phyloP scores from a whole-genome alignment of 345 rosid genomes.

The Eucalyptus shirleyi region DNA sequence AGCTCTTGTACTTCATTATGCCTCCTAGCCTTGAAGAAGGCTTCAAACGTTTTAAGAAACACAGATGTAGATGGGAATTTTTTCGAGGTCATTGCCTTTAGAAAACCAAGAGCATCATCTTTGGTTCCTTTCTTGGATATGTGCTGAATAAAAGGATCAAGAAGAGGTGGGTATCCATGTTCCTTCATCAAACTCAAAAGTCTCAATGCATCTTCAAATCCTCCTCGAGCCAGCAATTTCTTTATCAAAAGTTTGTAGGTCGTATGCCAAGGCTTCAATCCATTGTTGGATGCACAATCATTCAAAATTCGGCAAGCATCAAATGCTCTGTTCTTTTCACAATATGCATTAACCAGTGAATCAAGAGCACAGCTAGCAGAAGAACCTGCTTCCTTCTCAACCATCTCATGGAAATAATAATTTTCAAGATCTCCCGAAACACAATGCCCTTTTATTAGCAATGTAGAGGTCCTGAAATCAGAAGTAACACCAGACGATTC shows the following conservation, averaged over 20 bases:
- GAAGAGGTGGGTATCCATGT: conserved; percentile 64
- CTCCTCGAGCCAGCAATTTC: conserved; percentile 50
- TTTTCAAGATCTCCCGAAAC: conserved; percentile 45
- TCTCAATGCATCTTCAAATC: conserved; percentile 58
- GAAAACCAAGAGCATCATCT: conserved; percentile 46
- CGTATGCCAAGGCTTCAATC: conserved; percentile 43
- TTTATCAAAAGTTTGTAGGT: conserved; percentile 50
- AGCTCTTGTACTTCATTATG: conserved; percentile 60
- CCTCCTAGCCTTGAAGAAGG: conserved; percentile 36
- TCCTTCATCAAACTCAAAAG: conserved; percentile 57
- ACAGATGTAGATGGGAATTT: conserved; percentile 58
- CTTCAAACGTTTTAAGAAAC: conserved; percentile 25
- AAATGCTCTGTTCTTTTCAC: conserved; percentile 37
- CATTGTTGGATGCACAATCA: conserved; percentile 12
- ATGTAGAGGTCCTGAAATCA: conserved; percentile 47
- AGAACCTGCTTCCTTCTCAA: conserved; percentile 29
- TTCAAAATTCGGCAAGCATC: conserved; percentile 55
- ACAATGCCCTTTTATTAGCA: conserved; percentile 66
- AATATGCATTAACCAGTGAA: conserved; percentile 47
- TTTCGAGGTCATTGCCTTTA: conserved; percentile 57
- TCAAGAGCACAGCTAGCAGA: conserved; percentile 43
- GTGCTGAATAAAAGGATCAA: conserved; percentile 52
- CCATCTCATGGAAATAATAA: conserved; percentile 48
- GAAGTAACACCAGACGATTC: conserved; percentile 32
- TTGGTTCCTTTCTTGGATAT: conserved; percentile 58